phyloP scores from a whole-genome alignment of 23 red algal species.

The Agarophyton chilense region DNA sequence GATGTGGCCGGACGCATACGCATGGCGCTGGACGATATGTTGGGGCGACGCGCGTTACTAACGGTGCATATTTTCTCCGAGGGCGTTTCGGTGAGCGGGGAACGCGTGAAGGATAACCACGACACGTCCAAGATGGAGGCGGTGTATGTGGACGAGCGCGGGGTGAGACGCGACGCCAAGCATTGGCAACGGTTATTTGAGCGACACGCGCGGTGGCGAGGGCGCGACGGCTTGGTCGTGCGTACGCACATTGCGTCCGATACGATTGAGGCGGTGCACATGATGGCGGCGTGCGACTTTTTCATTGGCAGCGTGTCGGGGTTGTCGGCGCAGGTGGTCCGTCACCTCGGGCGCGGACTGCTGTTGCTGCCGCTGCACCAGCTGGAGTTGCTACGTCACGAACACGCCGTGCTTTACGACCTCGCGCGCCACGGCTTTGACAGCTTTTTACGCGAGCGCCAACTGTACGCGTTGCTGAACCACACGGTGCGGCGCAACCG shows the following conservation, averaged over 20 bases:
- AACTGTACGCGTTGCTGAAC: neutral
- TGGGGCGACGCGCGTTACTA: neutral
- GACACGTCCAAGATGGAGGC: neutral
- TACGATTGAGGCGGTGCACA: neutral
- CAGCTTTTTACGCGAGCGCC: constrained; percentile 13
- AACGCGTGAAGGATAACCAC: constrained; percentile 36
- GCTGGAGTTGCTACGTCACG: neutral
- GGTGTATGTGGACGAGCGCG: constrained; percentile 44
- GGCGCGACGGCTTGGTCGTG: neutral
- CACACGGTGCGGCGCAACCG: constrained; percentile 9
- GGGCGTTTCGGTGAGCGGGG: constrained; percentile 6
- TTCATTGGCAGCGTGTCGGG: constrained; percentile 35
- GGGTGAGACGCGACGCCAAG: neutral
- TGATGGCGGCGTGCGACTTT: constrained; percentile 43
- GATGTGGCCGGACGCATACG: constrained; percentile 22
- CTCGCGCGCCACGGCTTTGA: constrained; percentile 16
- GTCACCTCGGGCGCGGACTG: constrained; percentile 23
- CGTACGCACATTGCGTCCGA: constrained; percentile 41
- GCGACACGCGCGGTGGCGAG: neutral
- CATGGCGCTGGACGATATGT: constrained; percentile 28
- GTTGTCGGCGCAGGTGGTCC: constrained; percentile 27
- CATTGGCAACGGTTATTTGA: constrained; percentile 20
- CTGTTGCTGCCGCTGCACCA: constrained; percentile 45
- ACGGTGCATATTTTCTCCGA: constrained; percentile 55
- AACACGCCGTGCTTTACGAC: constrained; percentile 15